Percentiles rank a stretch among this genome's conserved stretches.
These are phyloP conservation scores for Yamadazyma conglobata DNA, from an alignment of 1,139 yeast genomes.

Conservation along the genomic window DNA sequence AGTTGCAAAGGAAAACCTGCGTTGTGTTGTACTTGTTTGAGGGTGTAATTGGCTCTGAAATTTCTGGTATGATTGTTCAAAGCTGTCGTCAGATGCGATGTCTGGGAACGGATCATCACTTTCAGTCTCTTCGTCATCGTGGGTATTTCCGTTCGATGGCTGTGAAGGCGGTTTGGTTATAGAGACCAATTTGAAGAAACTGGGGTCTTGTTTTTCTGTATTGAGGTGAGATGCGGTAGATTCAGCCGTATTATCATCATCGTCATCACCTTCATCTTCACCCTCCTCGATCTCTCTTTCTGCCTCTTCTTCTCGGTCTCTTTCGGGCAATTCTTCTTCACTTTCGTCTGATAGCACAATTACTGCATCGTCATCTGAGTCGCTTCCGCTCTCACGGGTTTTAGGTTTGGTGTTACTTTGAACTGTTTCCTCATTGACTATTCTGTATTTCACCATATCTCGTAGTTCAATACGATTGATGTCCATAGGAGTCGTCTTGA, in stretches of 20 bases:
- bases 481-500: conserved; percentile 36
- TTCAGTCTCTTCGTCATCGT: not conserved
- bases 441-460: conserved; percentile 33
- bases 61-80: conserved; percentile 4
- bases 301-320: conserved; percentile 10
- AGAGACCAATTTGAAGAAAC: too few species aligned
- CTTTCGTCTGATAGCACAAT: conserved; percentile 27
- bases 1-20: too few species aligned
- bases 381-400: conserved; percentile 7
- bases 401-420: too few species aligned
- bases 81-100: conserved; percentile 6
- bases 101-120: not conserved
- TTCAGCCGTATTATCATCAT: too few species aligned
- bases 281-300: conserved; percentile 10
- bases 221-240: too few species aligned
- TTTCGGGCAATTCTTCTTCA: conserved; percentile 8
- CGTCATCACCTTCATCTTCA: not conserved
- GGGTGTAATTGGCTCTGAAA: conserved; percentile 3
- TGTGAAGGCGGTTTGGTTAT: too few species aligned
- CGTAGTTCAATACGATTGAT: conserved; percentile 36
- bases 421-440: conserved; percentile 26
- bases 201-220: too few species aligned
- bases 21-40: too few species aligned
- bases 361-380: conserved; percentile 19
- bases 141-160: too few species aligned